Evolutionary conservation across 352 stramenopile genomes (phyloP).

Genomic region (Globisporangium ultimum): DNA sequence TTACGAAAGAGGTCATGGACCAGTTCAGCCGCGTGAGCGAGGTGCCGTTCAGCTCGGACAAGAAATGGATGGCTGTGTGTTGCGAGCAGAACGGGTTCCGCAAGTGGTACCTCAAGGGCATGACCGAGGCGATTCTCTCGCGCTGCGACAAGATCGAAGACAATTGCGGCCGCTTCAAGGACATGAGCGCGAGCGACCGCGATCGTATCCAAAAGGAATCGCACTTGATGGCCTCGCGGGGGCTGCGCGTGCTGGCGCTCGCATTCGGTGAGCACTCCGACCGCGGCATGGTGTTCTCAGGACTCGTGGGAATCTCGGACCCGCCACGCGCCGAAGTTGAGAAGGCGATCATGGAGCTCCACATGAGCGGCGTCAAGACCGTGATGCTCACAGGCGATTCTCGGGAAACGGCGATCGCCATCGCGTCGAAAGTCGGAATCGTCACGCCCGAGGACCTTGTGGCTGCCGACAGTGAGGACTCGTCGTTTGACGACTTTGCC

Average conservation of each 20-base stretch:
- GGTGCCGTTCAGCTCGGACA: conserved; percentile 94
- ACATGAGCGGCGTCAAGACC: conserved; percentile 57
- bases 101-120: conserved; percentile 77
- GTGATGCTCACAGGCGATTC: conserved; percentile 96
- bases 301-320: conserved; percentile 92
- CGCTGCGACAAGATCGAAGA: conserved; percentile 74
- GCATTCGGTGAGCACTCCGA: conserved; percentile 85
- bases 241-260: conserved; percentile 88
- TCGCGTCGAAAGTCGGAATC: conserved; percentile 93
- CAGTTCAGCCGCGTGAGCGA: conserved; percentile 83
- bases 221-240: conserved; percentile 65
- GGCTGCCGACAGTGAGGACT: conserved; percentile 18
- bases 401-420: conserved; percentile 94
- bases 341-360: conserved; percentile 56
- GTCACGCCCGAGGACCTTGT: conserved; percentile 55
- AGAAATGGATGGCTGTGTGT: conserved; percentile 96
- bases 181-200: conserved; percentile 56
- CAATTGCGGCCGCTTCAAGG: conserved; percentile 63
- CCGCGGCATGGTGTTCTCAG: conserved; percentile 88
- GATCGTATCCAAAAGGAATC: conserved; percentile 63
- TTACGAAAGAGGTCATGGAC: conserved; percentile 30
- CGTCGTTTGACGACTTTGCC: conserved; percentile 36
- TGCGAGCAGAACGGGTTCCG: conserved; percentile 53
- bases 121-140: conserved; percentile 78
- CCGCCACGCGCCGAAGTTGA: conserved; percentile 63